A percentile compares a stretch with the other conserved stretches of the same genome.
phyloP scores from a whole-genome alignment of 192 early-diverging fungal species.

The Linnemannia zychae region DNA sequence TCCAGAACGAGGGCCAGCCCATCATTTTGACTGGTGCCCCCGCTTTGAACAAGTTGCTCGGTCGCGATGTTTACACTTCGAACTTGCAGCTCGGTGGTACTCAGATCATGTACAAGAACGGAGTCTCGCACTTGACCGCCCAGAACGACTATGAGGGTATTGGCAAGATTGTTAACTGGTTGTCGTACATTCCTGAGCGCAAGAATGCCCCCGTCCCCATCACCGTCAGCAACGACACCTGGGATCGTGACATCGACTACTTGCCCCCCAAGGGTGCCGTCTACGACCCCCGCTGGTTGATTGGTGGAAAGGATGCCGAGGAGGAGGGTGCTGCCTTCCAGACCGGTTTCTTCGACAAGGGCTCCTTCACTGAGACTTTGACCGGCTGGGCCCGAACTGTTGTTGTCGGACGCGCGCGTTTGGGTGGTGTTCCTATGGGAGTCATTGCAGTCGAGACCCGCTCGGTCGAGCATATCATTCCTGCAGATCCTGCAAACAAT shows the following conservation, averaged over 20 bases:
- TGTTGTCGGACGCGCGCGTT: slow-evolving; percentile 91
- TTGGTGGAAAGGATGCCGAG: slow-evolving; percentile 82
- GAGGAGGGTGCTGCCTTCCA: slow-evolving; percentile 74
- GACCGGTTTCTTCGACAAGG: slow-evolving; percentile 96
- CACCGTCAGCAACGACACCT: slow-evolving; percentile 73
- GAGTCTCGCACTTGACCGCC: slow-evolving; percentile 96
- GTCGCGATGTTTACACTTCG: slow-evolving; percentile 97
- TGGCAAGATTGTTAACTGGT: slow-evolving; percentile 93
- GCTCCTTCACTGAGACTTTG: slow-evolving; percentile 96
- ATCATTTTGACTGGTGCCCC: slow-evolving; percentile 98
- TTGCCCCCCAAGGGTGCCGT: slow-evolving; percentile 81
- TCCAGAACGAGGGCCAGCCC: slow-evolving; percentile 98
- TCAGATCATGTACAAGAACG: slow-evolving; percentile 99
- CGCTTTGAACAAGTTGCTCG: slow-evolving; percentile 98
- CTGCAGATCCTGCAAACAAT: slow-evolving; percentile 95
- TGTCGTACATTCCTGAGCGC: slow-evolving; percentile 88
- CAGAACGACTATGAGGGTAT: slow-evolving; percentile 96
- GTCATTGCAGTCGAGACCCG: slow-evolving; percentile 97
- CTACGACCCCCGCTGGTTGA: slow-evolving; percentile 92
- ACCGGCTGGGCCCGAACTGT: slow-evolving; percentile 98
- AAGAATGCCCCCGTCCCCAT: slow-evolving; percentile 79
- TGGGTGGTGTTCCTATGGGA: slow-evolving; percentile 98
- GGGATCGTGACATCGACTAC: slow-evolving; percentile 88
- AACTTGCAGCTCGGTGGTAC: slow-evolving; percentile 99
- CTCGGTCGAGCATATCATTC: slow-evolving; percentile 90